A percentile compares a stretch with the other conserved stretches of the same genome.
phyloP scores from a whole-genome alignment of 1,284 basidiomycete species.

The Psilocybe mexicana region DNA sequence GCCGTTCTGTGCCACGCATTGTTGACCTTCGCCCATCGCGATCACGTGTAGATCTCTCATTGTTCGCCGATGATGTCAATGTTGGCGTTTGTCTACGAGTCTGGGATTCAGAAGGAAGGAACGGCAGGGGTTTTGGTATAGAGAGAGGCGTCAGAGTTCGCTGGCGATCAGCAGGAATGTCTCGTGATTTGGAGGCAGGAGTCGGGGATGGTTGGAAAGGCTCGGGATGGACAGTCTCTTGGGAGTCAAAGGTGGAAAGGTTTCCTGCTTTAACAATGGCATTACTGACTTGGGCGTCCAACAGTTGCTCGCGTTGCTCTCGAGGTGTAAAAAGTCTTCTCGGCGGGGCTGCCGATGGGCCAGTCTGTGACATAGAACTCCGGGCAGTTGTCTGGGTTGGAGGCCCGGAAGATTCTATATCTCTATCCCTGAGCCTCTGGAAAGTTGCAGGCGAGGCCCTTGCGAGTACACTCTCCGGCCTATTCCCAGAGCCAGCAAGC shows the following conservation, averaged over 20 bases:
- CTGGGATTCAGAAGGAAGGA: conserved; percentile 55
- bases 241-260: conserved; percentile 5
- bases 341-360: conserved; percentile 29
- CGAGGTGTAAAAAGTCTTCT: conserved; percentile 55
- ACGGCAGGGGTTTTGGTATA: conserved; percentile 59
- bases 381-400: conserved; percentile 20
- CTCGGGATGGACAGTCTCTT: conserved; percentile 4
- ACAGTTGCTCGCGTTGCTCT: conserved; percentile 46
- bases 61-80: conserved; percentile 25
- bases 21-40: conserved; percentile 46
- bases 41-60: conserved; percentile 15
- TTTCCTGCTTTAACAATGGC: conserved; percentile 2
- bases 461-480: conserved; percentile 29
- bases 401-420: conserved; percentile 35
- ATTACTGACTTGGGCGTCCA: conserved; percentile 18
- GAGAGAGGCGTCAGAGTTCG: conserved; percentile 44
- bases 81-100: conserved; percentile 23
- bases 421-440: conserved; percentile 22
- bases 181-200: conserved; percentile 40
- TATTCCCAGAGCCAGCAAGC: conserved; percentile 30
- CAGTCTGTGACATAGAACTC: conserved; percentile 6
- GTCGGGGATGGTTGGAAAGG: conserved; percentile 62
- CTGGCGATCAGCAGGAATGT: conserved; percentile 14
- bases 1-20: conserved; percentile 44
- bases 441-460: conserved; percentile 26